Evolutionary conservation across 2,329 filamentous ascomycete species (phyloP).

Genomic region (Parastagonospora avenae): DNA sequence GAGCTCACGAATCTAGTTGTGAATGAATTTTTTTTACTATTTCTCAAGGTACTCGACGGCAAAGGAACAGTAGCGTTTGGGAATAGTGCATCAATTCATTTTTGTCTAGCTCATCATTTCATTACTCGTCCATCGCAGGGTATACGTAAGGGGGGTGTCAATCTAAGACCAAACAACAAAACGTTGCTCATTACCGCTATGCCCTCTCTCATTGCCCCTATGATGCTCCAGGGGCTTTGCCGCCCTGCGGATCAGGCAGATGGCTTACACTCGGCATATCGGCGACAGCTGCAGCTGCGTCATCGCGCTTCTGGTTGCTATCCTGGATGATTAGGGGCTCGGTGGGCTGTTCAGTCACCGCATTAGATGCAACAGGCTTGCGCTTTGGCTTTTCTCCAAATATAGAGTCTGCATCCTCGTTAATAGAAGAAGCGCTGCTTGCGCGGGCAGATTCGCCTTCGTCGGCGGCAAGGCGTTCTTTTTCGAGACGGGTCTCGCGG

Average conservation of each 20-base stretch:
- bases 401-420: conserved; percentile 37
- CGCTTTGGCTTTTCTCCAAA: conserved; percentile 30
- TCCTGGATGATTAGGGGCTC: conserved; percentile 40
- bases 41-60: too few relatives aligned
- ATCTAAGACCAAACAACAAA: conserved; percentile 18
- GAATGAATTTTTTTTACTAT: too few relatives aligned
- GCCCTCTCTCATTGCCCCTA: conserved; percentile 12
- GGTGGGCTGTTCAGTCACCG: conserved; percentile 6
- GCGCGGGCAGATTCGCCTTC: conserved; percentile 32
- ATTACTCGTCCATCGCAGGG: conserved; percentile 10
- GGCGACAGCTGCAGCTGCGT: conserved; percentile 24
- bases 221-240: conserved; percentile 17
- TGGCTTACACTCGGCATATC: conserved; percentile 45
- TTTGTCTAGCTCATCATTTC: conserved; percentile 1
- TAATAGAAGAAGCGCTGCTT: conserved; percentile 36
- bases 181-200: not conserved
- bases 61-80: too few relatives aligned
- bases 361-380: not conserved
- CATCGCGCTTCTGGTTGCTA: conserved; percentile 23
- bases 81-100: too few relatives aligned
- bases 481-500: conserved; percentile 78
- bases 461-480: conserved; percentile 52
- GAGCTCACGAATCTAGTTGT: too few relatives aligned
- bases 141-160: conserved; percentile 20
- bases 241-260: conserved; percentile 39